Percentiles rank a stretch among this genome's conserved stretches.
Conservation (phyloP, 2,329 filamentous ascomycete species). For the Calonectria pseudoreteaudii region DNA sequence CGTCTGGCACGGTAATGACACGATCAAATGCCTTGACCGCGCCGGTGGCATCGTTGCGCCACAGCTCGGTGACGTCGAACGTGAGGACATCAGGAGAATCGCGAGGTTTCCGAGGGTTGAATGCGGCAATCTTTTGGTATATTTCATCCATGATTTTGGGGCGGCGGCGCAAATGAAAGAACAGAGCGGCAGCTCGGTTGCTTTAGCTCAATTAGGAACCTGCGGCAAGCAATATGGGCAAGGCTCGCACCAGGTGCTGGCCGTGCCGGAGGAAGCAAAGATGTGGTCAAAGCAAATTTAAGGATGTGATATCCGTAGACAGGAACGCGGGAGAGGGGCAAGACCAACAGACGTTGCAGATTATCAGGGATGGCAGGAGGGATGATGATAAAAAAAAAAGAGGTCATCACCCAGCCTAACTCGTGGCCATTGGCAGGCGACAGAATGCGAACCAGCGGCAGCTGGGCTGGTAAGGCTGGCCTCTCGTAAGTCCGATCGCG, state of each 20-base stretch:
- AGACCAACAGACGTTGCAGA: background rate
- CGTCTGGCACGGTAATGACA: slow-evolving; percentile 14
- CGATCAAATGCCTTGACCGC: slow-evolving; percentile 26
- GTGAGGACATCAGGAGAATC: slow-evolving; percentile 27
- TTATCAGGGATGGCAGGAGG: background rate
- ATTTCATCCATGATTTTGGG: slow-evolving; percentile 45
- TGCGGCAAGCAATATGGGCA: background rate
- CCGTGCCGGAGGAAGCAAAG: background rate
- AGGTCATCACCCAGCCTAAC: background rate
- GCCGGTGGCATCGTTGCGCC: slow-evolving; percentile 38
- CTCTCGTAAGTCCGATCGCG: background rate
- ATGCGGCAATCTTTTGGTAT: slow-evolving; percentile 44
- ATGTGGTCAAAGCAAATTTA: background rate
- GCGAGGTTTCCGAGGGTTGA: slow-evolving; percentile 37
- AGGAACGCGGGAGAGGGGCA: background rate
- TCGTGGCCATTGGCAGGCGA: background rate
- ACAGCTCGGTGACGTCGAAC: slow-evolving; percentile 46
- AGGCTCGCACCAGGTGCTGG: background rate
- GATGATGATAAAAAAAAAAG: background rate
- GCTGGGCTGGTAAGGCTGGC: background rate
- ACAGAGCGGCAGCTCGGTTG: background rate
- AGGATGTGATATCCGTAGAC: background rate
- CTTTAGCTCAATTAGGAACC: background rate
- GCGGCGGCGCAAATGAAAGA: slow-evolving; percentile 8
- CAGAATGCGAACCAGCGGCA: background rate